These are phyloP conservation scores for Naganishia kalamii DNA, from an alignment of 768 basidiomycete species.

Conservation along the genomic window DNA sequence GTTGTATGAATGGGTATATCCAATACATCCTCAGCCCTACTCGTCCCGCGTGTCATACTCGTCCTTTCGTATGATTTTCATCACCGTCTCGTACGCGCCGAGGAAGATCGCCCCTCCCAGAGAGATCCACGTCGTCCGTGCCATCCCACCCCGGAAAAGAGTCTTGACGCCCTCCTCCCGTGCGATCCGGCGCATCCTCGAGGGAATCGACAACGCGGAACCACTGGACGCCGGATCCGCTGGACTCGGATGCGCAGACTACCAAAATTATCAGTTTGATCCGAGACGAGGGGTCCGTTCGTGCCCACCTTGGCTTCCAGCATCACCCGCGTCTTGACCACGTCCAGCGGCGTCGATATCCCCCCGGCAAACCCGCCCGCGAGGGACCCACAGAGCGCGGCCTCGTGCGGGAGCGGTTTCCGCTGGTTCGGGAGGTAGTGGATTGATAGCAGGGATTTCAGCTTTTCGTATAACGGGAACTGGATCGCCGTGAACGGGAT, in stretches of 20 bases:
- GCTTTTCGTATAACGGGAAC: constrained; percentile 86
- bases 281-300: not conserved
- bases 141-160: constrained; percentile 78
- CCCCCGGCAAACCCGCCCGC: constrained; percentile 87
- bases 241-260: constrained; percentile 13
- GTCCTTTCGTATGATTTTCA: constrained; percentile 10
- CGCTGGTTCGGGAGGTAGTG: constrained; percentile 52
- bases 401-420: constrained; percentile 49
- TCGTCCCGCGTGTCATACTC: not conserved
- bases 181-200: constrained; percentile 64
- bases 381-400: constrained; percentile 77
- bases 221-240: constrained; percentile 13
- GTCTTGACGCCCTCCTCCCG: constrained; percentile 63
- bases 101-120: constrained; percentile 94
- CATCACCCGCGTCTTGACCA: constrained; percentile 96
- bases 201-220: constrained; percentile 53
- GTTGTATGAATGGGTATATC: too few species aligned
- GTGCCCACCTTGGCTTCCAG: constrained; percentile 69
- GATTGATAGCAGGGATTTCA: constrained; percentile 64
- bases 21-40: not conserved
- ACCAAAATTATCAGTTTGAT: not conserved
- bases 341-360: constrained; percentile 88
- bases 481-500: constrained; percentile 95
- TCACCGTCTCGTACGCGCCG: constrained; percentile 84
- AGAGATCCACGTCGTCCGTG: constrained; percentile 92